Evolutionary conservation across 2,329 filamentous ascomycete genomes (phyloP).

Genomic region (Fusarium torulosum): DNA sequence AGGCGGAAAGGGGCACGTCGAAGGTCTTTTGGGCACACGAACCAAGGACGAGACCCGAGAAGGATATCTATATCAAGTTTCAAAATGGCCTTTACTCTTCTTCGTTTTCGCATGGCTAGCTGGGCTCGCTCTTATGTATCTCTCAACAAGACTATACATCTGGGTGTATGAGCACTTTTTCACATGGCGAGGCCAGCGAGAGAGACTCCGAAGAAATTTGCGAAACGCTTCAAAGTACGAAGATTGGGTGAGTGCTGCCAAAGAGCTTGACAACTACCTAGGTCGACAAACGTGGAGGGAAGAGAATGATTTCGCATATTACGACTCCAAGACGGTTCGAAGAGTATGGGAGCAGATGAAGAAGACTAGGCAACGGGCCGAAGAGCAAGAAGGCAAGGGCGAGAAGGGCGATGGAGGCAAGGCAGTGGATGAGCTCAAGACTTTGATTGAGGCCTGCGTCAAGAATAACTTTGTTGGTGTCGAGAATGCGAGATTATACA

Average conservation of each 20-base stretch:
- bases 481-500: constrained; percentile 94
- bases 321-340: constrained; percentile 86
- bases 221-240: constrained; percentile 79
- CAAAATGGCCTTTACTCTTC: constrained; percentile 92
- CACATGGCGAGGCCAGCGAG: constrained; percentile 85
- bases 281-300: constrained; percentile 86
- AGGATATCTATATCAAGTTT: constrained; percentile 86
- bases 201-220: constrained; percentile 77
- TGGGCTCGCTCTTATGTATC: constrained; percentile 77
- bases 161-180: constrained; percentile 92
- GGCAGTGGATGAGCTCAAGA: constrained; percentile 80
- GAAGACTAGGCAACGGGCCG: constrained; percentile 70
- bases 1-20: constrained; percentile 55
- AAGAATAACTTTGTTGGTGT: constrained; percentile 98
- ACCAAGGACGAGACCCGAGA: constrained; percentile 94
- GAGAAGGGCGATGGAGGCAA: constrained; percentile 57
- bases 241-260: constrained; percentile 86
- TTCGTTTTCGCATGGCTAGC: constrained; percentile 85
- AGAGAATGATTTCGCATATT: constrained; percentile 83
- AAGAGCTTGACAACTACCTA: constrained; percentile 82
- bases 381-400: constrained; percentile 61
- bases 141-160: constrained; percentile 88
- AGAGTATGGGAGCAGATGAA: constrained; percentile 82
- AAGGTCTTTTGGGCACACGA: constrained; percentile 64
- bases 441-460: constrained; percentile 87